Conservation (phyloP, 2,329 filamentous ascomycete genomes). For the Acephala macrosclerotiorum region DNA sequence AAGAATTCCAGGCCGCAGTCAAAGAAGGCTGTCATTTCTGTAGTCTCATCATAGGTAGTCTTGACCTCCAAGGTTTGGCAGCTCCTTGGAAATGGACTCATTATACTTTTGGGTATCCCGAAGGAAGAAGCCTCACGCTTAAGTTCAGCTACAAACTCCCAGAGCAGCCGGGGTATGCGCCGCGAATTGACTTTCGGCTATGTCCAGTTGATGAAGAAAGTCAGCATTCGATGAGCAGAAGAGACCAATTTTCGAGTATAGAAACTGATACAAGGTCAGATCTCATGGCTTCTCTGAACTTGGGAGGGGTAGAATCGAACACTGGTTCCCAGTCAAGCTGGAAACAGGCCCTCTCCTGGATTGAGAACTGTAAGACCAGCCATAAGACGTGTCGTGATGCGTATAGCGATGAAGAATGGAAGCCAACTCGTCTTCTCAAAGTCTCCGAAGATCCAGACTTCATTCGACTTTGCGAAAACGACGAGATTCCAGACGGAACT, state of each 20-base stretch:
- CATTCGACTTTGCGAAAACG: background rate
- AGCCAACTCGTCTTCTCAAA: slow-evolving; percentile 2
- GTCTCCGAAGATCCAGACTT: background rate
- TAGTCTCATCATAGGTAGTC: background rate
- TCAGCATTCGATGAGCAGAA: background rate
- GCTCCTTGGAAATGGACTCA: background rate
- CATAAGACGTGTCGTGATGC: background rate
- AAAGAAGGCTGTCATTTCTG: background rate
- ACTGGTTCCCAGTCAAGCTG: background rate
- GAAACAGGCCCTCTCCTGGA: background rate
- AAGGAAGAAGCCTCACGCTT: background rate
- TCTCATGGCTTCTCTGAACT: background rate
- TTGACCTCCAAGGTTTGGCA: background rate
- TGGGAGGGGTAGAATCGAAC: background rate
- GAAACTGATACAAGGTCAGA: background rate
- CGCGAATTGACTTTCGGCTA: background rate
- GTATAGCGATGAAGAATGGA: background rate
- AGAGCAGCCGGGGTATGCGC: background rate
- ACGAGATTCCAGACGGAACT: background rate
- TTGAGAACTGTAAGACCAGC: background rate
- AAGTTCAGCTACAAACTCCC: background rate
- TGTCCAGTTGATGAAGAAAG: background rate
- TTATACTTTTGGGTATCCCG: background rate
- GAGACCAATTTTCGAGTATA: background rate
- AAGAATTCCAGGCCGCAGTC: background rate